phyloP scores from a whole-genome alignment of 352 stramenopile genomes.

The Pythium folliculosum region DNA sequence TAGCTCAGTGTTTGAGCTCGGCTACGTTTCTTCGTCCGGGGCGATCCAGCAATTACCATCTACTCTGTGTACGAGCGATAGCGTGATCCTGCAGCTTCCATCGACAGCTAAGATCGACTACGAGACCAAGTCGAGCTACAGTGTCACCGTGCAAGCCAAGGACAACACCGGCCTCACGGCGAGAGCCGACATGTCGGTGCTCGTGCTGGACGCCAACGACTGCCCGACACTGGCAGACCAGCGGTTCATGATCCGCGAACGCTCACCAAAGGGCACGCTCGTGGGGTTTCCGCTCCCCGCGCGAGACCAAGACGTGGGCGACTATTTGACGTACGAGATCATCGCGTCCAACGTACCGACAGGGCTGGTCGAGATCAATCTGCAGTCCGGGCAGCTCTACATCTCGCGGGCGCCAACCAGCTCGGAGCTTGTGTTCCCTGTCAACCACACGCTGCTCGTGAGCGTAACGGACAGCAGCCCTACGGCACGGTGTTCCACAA shows the following conservation, averaged over 20 bases:
- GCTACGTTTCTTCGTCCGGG: conserved; percentile 15
- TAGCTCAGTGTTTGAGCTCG: conserved; percentile 15
- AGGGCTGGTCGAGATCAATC: conserved; percentile 47
- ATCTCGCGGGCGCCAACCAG: conserved; percentile 31
- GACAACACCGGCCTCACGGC: conserved; percentile 42
- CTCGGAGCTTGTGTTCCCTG: conserved; percentile 43
- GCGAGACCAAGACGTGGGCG: conserved; percentile 50
- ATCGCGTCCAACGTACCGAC: conserved; percentile 24
- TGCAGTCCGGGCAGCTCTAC: conserved; percentile 46
- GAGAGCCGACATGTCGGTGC: conserved; percentile 33
- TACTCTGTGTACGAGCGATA: conserved; percentile 20
- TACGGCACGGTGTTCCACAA: conserved; percentile 29
- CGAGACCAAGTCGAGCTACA: conserved; percentile 38
- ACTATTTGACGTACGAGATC: conserved; percentile 51
- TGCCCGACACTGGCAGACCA: conserved; percentile 45
- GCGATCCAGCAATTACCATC: conserved; percentile 8
- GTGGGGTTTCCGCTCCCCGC: conserved; percentile 57
- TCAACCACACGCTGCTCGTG: conserved; percentile 33
- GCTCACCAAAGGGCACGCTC: conserved; percentile 26
- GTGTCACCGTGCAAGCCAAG: conserved; percentile 30
- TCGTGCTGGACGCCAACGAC: conserved; percentile 54
- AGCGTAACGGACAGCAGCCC: conserved; percentile 42
- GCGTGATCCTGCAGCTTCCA: conserved; percentile 22
- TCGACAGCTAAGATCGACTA: conserved; percentile 32
- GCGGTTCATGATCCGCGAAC: conserved; percentile 48